phyloP scores from a whole-genome alignment of 2,329 filamentous ascomycete genomes.

The Cordyceps sp. region DNA sequence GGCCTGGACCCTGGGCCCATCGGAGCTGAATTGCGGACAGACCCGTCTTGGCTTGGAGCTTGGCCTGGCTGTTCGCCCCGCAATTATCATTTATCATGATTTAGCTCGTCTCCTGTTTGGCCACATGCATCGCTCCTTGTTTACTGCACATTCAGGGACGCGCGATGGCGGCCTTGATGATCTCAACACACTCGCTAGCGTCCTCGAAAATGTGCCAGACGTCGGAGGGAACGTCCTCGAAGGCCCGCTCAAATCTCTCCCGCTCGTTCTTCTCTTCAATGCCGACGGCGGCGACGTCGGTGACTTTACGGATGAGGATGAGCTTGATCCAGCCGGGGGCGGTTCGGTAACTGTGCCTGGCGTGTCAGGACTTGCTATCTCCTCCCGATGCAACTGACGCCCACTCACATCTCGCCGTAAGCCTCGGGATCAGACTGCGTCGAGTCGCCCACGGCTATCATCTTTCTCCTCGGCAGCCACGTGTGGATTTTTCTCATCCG shows the following conservation, averaged over 20 bases:
- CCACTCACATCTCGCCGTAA: constrained; percentile 59
- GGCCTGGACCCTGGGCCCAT: no score
- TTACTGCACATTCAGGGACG: no score
- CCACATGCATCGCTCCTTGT: no score
- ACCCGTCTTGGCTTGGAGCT: no score
- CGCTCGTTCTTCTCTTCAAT: constrained; percentile 60
- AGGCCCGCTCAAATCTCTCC: constrained; percentile 68
- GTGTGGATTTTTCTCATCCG: constrained; percentile 61
- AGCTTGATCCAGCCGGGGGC: constrained; percentile 63
- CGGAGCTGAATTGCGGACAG: no score
- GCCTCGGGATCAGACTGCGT: constrained; percentile 85
- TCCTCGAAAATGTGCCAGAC: constrained; percentile 75
- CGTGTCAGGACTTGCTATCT: constrained; percentile 5
- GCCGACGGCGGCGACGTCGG: constrained; percentile 49
- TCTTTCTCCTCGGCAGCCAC: constrained; percentile 64
- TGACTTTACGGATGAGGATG: constrained; percentile 76
- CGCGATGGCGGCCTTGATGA: constrained; percentile 14
- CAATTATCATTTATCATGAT: no score
- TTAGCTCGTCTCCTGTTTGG: no score
- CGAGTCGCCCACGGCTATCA: constrained; percentile 78
- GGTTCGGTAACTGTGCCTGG: constrained; percentile 32
- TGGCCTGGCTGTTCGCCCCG: no score
- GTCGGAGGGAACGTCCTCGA: constrained; percentile 51
- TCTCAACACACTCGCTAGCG: constrained; percentile 42
- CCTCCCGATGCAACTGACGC: not conserved